Base-by-base conservation (phyloP, 139 green algal genomes). In the Choricystis sp. region DNA sequence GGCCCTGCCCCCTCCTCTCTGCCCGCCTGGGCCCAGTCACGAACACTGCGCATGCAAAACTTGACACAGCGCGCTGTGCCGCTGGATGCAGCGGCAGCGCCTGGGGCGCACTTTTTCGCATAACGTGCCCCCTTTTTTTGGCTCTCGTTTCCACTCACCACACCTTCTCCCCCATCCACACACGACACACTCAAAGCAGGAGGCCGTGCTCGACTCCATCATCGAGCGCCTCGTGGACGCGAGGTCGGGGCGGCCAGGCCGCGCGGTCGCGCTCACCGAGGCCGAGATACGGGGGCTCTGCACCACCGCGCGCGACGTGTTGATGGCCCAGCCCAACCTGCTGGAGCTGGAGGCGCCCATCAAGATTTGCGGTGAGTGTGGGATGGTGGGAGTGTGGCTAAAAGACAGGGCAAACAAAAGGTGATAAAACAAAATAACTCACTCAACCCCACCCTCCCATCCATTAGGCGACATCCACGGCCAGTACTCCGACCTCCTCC, bases 321-420 rank as follows among this genome's bases (percentile, higher is more conserved):
- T 98, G 71, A 89, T 96, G 77, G 77, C 68, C 60, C 93, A 99
- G 71, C 91, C 93, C 21, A 96, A 96, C 72, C 73, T 99, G 61
- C 76, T 99, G 65, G 93, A 99, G 75, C 78, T 99, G 40, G 94
- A 99, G 68, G 93, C 93, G 60, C 93, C 93, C 49, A 97, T 99
- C 65, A 99, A 99, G 68, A 98, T 99, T 68, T 99, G 93, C 79
- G 93, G 92, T 94, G 69, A 58, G 76, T 64, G 24, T 23, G 9
- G 3, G 0, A 2, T n/a, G 5, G 5, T 26, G 19, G 19, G 22
- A 26, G 22, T 60, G 56, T 5, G 24, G 22, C 56, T 29, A 23
- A 25, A 5, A 29, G 19, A 23, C 20, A 60, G 19, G 19, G 19
- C 20, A 60, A 16, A 23, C 49, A 19, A 60, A n/a, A 60, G 56